Percentiles rank a stretch among this genome's conserved stretches.
These are phyloP conservation scores for Piromyces finnis DNA, from an alignment of 192 early-diverging fungal species.

Conservation along the genomic window DNA sequence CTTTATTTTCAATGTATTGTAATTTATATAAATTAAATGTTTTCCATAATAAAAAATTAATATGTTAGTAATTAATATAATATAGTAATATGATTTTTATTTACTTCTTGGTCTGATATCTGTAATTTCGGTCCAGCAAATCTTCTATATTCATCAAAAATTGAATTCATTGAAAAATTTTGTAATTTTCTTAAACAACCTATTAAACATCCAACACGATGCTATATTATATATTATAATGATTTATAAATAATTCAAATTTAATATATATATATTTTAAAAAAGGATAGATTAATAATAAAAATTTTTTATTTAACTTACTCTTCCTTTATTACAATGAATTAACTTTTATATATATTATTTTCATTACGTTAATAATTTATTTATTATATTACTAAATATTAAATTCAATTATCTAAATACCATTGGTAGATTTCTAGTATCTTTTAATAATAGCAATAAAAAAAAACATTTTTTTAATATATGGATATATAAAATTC, in stretches of 20 bases:
- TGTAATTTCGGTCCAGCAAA: constrained; percentile 71
- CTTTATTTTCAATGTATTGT: too few relatives aligned
- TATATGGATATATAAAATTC: too few relatives aligned
- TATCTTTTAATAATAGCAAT: not conserved
- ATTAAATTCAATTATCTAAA: too few relatives aligned
- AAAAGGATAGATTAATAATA: not conserved
- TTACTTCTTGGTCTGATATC: constrained; percentile 45
- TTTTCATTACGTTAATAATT: too few relatives aligned
- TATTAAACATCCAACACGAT: constrained; percentile 89
- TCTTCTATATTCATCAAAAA: constrained; percentile 92
- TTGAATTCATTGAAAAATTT: constrained; percentile 81
- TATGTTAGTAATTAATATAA: too few relatives aligned
- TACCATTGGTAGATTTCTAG: not conserved
- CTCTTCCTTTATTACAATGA: constrained; percentile 96
- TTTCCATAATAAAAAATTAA: too few relatives aligned
- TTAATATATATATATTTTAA: too few relatives aligned
- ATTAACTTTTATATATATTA: constrained; percentile 23
- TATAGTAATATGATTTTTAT: too few relatives aligned
- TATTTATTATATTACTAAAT: too few relatives aligned
- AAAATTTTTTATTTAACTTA: too few relatives aligned
- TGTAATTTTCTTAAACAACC: constrained; percentile 88
- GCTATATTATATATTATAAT: constrained; percentile 15
- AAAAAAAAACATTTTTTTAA: too few relatives aligned
- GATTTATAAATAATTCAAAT: not conserved
- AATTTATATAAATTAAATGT: too few relatives aligned